phyloP scores from a whole-genome alignment of 768 basidiomycete genomes.

The Chalciporus pseudorubinellus region DNA sequence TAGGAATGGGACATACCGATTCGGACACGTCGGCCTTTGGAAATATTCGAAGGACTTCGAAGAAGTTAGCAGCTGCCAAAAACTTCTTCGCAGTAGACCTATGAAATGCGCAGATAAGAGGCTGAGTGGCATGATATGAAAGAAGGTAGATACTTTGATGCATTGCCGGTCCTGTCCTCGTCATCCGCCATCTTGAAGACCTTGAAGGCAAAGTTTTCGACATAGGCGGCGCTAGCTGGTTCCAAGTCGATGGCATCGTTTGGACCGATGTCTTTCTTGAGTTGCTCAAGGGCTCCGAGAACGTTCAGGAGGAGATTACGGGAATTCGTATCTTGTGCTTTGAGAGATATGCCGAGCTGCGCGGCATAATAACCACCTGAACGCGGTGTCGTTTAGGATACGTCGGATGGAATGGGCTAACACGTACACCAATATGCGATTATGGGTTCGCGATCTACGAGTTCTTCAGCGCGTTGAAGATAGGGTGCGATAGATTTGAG shows the following conservation, averaged over 20 bases:
- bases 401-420: constrained; percentile 10
- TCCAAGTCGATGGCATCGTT: constrained; percentile 85
- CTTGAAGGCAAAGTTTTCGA: constrained; percentile 92
- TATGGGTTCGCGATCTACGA: constrained; percentile 77
- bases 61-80: constrained; percentile 90
- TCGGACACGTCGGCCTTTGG: constrained; percentile 56
- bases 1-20: constrained; percentile 42
- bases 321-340: constrained; percentile 60
- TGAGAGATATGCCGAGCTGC: constrained; percentile 77
- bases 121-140: neutral
- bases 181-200: constrained; percentile 90
- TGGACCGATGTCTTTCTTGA: constrained; percentile 72
- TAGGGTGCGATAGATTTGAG: constrained; percentile 75
- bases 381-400: neutral
- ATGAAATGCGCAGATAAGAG: constrained; percentile 9
- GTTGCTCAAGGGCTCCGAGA: constrained; percentile 72
- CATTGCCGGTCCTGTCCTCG: constrained; percentile 78
- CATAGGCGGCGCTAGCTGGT: constrained; percentile 77
- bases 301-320: constrained; percentile 70
- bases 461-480: constrained; percentile 88
- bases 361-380: constrained; percentile 90
- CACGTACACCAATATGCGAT: constrained; percentile 93
- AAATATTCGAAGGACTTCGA: constrained; percentile 83
- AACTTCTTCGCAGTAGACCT: constrained; percentile 94
- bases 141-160: constrained; percentile 58